Evolutionary conservation across 2,329 filamentous ascomycete species (phyloP), one percentile per base, ranked within the genome.

Genomic region (Aureobasidium zeae): DNA sequence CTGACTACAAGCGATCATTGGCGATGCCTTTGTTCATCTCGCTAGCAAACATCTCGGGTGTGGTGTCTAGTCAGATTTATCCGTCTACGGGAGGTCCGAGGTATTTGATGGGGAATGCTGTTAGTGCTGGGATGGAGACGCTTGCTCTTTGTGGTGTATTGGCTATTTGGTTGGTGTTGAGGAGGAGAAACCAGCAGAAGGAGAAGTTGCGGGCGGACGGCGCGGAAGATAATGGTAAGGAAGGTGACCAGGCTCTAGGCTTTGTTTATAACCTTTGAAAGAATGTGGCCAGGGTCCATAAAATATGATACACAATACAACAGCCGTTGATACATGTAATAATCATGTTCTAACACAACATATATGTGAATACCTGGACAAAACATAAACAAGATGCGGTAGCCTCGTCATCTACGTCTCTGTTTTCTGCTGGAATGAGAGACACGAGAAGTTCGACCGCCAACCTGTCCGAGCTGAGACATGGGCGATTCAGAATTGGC

Each of bases 1-100:
- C 58, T 3, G 58, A 62, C 38, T 53, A 48, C 26, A 62, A 62
- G 41, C 59, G 59, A 6, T 52, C 52, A 12, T 51, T 59, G 11
- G 57, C 52, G 24, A 53, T 59, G 33, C 54, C 57, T 0, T 48
- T 61, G n/a, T 47, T 54, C 15, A 49, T 55, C 16, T 58, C 53
- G 5, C 42, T 62, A n/a, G 59, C 50, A 13, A 58, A 59, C 22
- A 49, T 55, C 11, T 58, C 58, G 1, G 53, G 53, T 10, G 26
- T 62, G 2, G 55, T 58, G 3, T 52, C 59, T 1, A 53, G 52
- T 1, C 54, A 62, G 36, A 50, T 62, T 12, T 63, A 62, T 34
- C 56, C 55, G 1, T 48, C 38, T 12, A 48, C 46, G 0, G 37
- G 13, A 9, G 50, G 44, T 0, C 56, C 54, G 39, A 10, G 59